phyloP scores from a whole-genome alignment of 1,284 basidiomycete species.

The Lignosus rhinocerotis region DNA sequence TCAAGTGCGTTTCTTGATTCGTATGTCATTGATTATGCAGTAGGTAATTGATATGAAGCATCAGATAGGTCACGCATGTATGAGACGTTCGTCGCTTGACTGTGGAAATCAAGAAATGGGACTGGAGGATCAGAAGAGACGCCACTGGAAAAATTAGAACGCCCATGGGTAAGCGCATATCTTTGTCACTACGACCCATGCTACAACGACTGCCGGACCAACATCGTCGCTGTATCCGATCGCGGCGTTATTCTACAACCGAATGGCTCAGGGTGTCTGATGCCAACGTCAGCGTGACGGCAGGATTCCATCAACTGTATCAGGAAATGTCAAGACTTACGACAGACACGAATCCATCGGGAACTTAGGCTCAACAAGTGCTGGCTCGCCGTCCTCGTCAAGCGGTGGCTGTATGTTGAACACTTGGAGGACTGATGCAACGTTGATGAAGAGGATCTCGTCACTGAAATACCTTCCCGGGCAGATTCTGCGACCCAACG shows the following conservation, averaged over 20 bases:
- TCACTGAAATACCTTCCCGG: slow-evolving; percentile 21
- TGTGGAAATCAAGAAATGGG: too few relatives aligned
- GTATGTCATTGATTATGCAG: too few relatives aligned
- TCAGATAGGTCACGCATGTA: too few relatives aligned
- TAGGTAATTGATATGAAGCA: too few relatives aligned
- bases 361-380: not conserved
- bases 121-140: too few relatives aligned
- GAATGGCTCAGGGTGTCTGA: slow-evolving; percentile 11
- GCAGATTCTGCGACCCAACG: slow-evolving; percentile 10
- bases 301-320: not conserved
- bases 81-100: too few relatives aligned
- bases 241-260: slow-evolving; percentile 8
- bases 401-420: slow-evolving; percentile 22
- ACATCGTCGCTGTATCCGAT: not conserved
- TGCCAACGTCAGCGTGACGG: not conserved
- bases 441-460: slow-evolving; percentile 22
- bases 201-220: not conserved
- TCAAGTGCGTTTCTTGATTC: too few relatives aligned
- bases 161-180: too few relatives aligned
- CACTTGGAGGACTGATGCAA: slow-evolving; percentile 20
- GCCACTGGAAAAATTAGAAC: too few relatives aligned
- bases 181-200: not conserved
- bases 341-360: slow-evolving; percentile 1
- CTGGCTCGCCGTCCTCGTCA: slow-evolving; percentile 11
- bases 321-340: not conserved